These are phyloP conservation scores for Penicillium sp. DNA, from an alignment of 2,329 filamentous ascomycete genomes.

Conservation along the genomic window DNA sequence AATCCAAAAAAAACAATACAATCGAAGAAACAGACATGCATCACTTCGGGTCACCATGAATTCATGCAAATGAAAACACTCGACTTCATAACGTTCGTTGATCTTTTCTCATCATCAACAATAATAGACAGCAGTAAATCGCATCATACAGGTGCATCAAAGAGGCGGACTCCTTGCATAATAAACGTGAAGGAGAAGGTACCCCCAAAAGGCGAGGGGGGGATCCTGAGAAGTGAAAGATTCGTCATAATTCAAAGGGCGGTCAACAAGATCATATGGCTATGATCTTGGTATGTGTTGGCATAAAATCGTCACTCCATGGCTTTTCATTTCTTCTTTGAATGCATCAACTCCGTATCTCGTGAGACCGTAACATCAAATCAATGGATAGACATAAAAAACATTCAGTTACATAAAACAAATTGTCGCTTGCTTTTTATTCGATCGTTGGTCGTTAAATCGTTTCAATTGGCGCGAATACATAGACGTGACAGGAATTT, in stretches of 20 bases:
- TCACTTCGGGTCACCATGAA: slow-evolving; percentile 15
- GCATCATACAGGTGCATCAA: slow-evolving; percentile 2
- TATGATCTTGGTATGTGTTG: not conserved
- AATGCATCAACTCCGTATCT: slow-evolving; percentile 13
- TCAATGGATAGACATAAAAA: not conserved
- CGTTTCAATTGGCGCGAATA: slow-evolving; percentile 75
- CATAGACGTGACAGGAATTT: slow-evolving; percentile 96
- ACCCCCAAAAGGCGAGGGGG: not conserved
- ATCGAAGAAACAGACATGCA: slow-evolving; percentile 4
- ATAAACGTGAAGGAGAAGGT: not conserved
- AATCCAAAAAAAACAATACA: slow-evolving; percentile 6
- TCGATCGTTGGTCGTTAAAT: slow-evolving; percentile 11
- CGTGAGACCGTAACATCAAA: slow-evolving; percentile 9
- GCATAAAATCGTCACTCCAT: slow-evolving; percentile 11
- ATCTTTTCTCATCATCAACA: slow-evolving; percentile 34
- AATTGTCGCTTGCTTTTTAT: slow-evolving; percentile 9
- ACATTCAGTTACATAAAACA: not conserved
- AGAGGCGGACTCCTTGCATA: not conserved
- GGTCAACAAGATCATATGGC: not conserved
- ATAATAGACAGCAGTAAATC: slow-evolving; percentile 23
- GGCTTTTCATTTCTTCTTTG: slow-evolving; percentile 1
- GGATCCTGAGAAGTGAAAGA: not conserved
- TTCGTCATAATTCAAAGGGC: slow-evolving; percentile 1
- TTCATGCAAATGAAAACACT: slow-evolving; percentile 16
- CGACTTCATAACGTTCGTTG: slow-evolving; percentile 38